These are phyloP conservation scores for Calycina marina DNA, from an alignment of 2,329 filamentous ascomycete genomes.

Conservation along the genomic window DNA sequence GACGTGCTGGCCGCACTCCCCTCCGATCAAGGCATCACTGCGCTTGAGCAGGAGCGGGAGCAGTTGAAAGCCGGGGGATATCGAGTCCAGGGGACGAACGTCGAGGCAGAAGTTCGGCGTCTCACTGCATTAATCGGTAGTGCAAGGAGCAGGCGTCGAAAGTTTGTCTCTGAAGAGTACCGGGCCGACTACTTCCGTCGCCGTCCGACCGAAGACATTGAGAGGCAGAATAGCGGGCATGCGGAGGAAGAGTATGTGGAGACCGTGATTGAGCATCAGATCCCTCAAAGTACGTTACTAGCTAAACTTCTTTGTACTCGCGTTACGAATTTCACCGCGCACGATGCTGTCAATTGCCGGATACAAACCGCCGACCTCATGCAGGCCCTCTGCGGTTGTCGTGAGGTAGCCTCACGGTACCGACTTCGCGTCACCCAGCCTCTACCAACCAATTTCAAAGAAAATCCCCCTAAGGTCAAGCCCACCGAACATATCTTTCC, in stretches of 20 bases:
- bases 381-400: constrained; percentile 3
- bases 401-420: constrained; percentile 4
- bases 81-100: constrained; percentile 3
- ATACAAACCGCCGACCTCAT: constrained; percentile 8
- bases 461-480: constrained; percentile 4
- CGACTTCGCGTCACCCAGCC: constrained; percentile 3
- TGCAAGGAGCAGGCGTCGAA: constrained; percentile 4
- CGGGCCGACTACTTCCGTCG: constrained; percentile 7
- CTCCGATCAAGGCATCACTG: constrained; percentile 4
- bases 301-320: constrained; percentile 9
- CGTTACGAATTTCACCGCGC: constrained; percentile 4
- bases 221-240: constrained; percentile 9
- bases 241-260: constrained; percentile 9
- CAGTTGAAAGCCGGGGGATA: constrained; percentile 6
- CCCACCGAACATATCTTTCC: constrained; percentile 5
- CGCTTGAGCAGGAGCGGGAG: constrained; percentile 6
- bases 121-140: constrained; percentile 7
- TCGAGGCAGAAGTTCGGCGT: constrained; percentile 7
- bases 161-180: constrained; percentile 11
- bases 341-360: constrained; percentile 6
- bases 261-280: constrained; percentile 9
- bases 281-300: constrained; percentile 7
- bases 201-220: constrained; percentile 9
- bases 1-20: constrained; percentile 5
- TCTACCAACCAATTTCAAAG: constrained; percentile 4